Percentiles rank a stretch among this genome's conserved stretches.
These are phyloP conservation scores for Pythium chondricola DNA, from an alignment of 352 stramenopile genomes.

Conservation along the genomic window DNA sequence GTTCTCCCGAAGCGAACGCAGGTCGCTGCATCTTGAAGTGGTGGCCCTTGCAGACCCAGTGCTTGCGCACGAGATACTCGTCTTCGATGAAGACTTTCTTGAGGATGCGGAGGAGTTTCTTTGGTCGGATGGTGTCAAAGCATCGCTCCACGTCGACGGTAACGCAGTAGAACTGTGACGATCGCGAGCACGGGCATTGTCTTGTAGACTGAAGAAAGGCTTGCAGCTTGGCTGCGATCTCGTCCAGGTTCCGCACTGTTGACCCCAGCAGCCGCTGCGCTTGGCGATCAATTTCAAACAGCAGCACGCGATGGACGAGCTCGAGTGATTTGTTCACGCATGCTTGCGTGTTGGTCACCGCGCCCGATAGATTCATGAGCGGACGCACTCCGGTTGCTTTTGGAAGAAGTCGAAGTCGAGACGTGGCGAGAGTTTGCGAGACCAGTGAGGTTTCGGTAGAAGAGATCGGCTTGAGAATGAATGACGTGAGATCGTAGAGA, in stretches of 20 bases:
- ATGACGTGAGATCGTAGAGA: conserved; percentile 38
- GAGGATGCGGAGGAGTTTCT: conserved; percentile 56
- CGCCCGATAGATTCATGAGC: conserved; percentile 68
- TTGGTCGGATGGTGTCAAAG: conserved; percentile 72
- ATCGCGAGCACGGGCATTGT: neutral
- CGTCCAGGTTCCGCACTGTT: conserved; percentile 58
- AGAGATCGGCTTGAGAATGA: conserved; percentile 26
- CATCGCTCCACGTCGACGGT: conserved; percentile 74
- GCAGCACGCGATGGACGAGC: conserved; percentile 46
- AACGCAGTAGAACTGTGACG: conserved; percentile 41
- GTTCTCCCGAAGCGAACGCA: conserved; percentile 44
- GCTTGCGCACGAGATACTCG: conserved; percentile 68
- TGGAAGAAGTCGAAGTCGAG: conserved; percentile 52
- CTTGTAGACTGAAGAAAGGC: conserved; percentile 24
- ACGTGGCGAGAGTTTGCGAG: conserved; percentile 33
- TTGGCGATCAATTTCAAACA: conserved; percentile 58
- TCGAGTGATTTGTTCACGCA: conserved; percentile 63
- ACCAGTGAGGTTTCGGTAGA: conserved; percentile 2
- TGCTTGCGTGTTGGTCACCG: neutral
- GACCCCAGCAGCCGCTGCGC: conserved; percentile 40
- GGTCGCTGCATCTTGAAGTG: conserved; percentile 59
- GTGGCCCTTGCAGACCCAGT: conserved; percentile 61
- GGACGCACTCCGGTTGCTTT: conserved; percentile 62
- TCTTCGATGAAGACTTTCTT: conserved; percentile 61
- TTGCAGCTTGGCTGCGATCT: conserved; percentile 51